Conservation (phyloP, 441 rosid species). For the Flueggea neowawraea region DNA sequence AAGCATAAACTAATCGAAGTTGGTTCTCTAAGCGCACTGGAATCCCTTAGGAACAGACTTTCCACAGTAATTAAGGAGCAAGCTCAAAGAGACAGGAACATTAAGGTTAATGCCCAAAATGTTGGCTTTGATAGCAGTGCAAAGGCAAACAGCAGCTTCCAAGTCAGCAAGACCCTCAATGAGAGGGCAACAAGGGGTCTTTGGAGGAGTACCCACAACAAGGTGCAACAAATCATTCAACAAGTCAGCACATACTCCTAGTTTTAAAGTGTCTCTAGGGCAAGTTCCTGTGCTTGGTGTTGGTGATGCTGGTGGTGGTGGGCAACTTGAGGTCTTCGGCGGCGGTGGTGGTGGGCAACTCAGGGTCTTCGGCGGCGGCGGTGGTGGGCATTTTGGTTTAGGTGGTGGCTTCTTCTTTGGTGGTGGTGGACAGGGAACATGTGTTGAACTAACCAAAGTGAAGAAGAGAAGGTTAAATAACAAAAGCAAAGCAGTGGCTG, state of each 20-base stretch:
- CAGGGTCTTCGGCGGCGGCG: conserved; percentile 16
- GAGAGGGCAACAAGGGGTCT: conserved; percentile 36
- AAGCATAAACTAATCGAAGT: neutral
- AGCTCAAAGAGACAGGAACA: conserved; percentile 37
- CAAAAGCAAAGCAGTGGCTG: conserved; percentile 29
- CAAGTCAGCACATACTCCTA: conserved; percentile 37
- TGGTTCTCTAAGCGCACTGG: conserved; percentile 25
- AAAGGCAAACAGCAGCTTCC: conserved; percentile 45
- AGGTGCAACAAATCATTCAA: conserved; percentile 26
- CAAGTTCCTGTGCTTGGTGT: conserved; percentile 20
- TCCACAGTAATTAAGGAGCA: conserved; percentile 41
- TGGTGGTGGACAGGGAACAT: conserved; percentile 26
- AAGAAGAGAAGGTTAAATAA: conserved; percentile 32
- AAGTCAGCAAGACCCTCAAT: conserved; percentile 34
- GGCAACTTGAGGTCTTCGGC: conserved; percentile 11
- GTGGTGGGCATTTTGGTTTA: no score
- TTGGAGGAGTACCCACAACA: conserved; percentile 33
- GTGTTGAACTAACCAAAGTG: conserved; percentile 28
- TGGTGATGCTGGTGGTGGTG: conserved; percentile 17
- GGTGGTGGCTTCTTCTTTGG: no score
- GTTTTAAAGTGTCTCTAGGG: conserved; percentile 39
- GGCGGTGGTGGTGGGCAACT: conserved; percentile 6
- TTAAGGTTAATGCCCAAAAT: conserved; percentile 34
- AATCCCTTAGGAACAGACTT: conserved; percentile 35
- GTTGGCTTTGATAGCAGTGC: conserved; percentile 42